phyloP scores from a whole-genome alignment of 2,329 filamentous ascomycete genomes.

The Fusarium nodosum region DNA sequence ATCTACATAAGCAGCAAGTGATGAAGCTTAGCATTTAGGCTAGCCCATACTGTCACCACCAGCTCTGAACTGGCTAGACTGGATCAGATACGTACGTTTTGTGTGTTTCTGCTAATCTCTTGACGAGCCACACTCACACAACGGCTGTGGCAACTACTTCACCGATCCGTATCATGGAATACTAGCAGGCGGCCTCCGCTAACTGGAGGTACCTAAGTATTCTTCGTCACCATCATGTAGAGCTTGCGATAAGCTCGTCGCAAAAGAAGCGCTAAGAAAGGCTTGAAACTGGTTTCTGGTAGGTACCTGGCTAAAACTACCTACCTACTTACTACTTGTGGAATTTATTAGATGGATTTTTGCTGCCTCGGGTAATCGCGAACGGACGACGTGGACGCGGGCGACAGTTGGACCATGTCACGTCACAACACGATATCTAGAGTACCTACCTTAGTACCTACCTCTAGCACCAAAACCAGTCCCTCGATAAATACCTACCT shows the following conservation, averaged over 20 bases:
- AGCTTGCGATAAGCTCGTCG: constrained; percentile 24
- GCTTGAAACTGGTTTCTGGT: constrained; percentile 29
- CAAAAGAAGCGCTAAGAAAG: constrained; percentile 34
- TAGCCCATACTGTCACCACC: constrained; percentile 25
- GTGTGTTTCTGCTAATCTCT: constrained; percentile 11
- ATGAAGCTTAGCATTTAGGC: constrained; percentile 4
- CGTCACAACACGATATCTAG: constrained; percentile 33
- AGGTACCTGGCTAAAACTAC: constrained; percentile 1
- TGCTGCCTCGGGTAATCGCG: constrained; percentile 32
- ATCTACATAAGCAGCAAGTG: neutral
- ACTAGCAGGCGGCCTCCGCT: constrained; percentile 28
- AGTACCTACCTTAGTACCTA: neutral
- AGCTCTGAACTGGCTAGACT: constrained; percentile 19
- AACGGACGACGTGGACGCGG: constrained; percentile 19
- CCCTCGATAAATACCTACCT: neutral
- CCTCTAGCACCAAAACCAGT: constrained; percentile 22
- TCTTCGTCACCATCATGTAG: constrained; percentile 27
- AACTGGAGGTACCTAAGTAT: neutral
- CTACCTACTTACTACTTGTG: neutral
- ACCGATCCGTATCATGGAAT: constrained; percentile 11
- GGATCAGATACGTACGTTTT: constrained; percentile 13
- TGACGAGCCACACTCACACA: constrained; percentile 33
- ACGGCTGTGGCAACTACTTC: constrained; percentile 26
- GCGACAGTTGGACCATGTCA: constrained; percentile 30
- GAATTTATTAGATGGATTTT: constrained; percentile 18